Evolutionary conservation across 2,329 filamentous ascomycete species (phyloP).

Genomic region (Penicillium glabrum): DNA sequence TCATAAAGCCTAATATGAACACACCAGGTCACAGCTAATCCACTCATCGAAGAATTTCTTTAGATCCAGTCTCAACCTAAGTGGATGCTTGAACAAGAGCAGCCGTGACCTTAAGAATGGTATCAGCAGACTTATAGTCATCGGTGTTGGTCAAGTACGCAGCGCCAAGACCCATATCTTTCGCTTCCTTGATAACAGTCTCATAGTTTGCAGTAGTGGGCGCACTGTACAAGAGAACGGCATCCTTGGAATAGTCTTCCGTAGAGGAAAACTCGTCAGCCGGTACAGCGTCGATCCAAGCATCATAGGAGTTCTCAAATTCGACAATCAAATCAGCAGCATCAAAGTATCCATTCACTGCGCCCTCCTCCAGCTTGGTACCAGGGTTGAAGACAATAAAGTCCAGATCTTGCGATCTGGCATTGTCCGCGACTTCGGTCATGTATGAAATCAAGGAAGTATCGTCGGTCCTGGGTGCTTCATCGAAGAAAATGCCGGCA

Average conservation of each 20-base stretch:
- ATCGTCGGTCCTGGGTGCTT: slow-evolving; percentile 28
- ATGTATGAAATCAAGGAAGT: slow-evolving; percentile 20
- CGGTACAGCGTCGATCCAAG: slow-evolving; percentile 6
- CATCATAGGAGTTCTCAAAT: slow-evolving; percentile 17
- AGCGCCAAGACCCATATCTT: slow-evolving; percentile 17
- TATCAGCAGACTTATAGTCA: slow-evolving; percentile 10
- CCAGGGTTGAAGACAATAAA: slow-evolving; percentile 20
- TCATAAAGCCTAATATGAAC: not conserved
- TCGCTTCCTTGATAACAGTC: slow-evolving; percentile 9
- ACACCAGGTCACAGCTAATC: too few relatives aligned
- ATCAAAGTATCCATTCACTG: slow-evolving; percentile 12
- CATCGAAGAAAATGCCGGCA: slow-evolving; percentile 44
- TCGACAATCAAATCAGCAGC: slow-evolving; percentile 20
- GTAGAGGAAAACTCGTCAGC: slow-evolving; percentile 4
- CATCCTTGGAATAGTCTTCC: slow-evolving; percentile 9
- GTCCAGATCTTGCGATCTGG: slow-evolving; percentile 9
- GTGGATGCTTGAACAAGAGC: slow-evolving; percentile 3
- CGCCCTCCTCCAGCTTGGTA: slow-evolving; percentile 4
- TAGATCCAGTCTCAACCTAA: not conserved
- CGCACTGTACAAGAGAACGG: slow-evolving; percentile 12
- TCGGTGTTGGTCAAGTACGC: slow-evolving; percentile 14
- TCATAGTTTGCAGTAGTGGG: slow-evolving; percentile 6
- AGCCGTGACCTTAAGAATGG: slow-evolving; percentile 11
- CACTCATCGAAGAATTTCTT: not conserved
- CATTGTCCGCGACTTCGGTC: slow-evolving; percentile 14